These are phyloP conservation scores for Pythium dissotocum DNA, from an alignment of 352 stramenopile genomes.

Conservation along the genomic window DNA sequence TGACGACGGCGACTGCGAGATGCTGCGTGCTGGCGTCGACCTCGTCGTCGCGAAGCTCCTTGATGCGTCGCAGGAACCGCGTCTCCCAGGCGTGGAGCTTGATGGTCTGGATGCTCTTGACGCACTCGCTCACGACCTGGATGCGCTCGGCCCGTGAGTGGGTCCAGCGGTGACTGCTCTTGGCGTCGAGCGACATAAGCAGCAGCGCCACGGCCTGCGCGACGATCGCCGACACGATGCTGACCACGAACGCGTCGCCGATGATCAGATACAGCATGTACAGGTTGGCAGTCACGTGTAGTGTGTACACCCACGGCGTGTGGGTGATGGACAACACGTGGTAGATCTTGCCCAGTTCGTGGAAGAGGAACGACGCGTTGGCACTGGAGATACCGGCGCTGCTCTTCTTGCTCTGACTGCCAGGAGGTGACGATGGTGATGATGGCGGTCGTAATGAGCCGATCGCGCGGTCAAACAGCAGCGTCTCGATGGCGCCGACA, in stretches of 20 bases:
- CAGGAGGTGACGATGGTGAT: background rate
- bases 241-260: conserved; percentile 25
- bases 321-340: conserved; percentile 26
- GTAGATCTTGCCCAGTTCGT: conserved; percentile 29
- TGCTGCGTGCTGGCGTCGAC: conserved; percentile 13
- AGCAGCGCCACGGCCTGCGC: conserved; percentile 19
- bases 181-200: conserved; percentile 15
- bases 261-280: conserved; percentile 25
- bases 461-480: conserved; percentile 27
- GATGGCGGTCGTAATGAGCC: background rate
- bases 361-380: conserved; percentile 25
- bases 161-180: conserved; percentile 14
- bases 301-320: conserved; percentile 17
- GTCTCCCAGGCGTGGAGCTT: conserved; percentile 30
- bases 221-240: conserved; percentile 22
- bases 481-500: conserved; percentile 24
- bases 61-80: conserved; percentile 18
- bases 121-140: conserved; percentile 26
- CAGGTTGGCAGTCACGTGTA: conserved; percentile 18
- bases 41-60: conserved; percentile 12
- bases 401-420: background rate
- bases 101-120: conserved; percentile 32
- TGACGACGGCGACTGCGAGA: conserved; percentile 17
- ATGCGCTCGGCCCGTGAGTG: conserved; percentile 17
- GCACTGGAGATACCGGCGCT: background rate